These are phyloP conservation scores for Euryodendron excelsum DNA, from an alignment of 148 eudicot genomes.

Conservation along the genomic window DNA sequence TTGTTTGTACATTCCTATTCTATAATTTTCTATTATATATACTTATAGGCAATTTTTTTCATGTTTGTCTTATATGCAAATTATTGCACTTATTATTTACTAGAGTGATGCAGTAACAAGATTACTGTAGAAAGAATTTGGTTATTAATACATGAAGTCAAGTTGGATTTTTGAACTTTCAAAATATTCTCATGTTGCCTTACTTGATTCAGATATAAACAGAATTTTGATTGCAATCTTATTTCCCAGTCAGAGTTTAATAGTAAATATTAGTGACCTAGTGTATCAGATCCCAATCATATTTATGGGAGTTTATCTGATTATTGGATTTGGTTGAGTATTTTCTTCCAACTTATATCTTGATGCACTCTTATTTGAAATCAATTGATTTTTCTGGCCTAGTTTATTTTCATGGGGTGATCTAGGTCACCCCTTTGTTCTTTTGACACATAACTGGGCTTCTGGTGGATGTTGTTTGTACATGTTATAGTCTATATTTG, in stretches of 20 bases:
- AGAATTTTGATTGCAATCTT: no score
- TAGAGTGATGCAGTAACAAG: background rate
- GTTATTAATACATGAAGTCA: background rate
- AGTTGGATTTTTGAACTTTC: background rate
- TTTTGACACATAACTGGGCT: background rate
- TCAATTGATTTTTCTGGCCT: background rate
- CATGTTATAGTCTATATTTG: constrained; percentile 6
- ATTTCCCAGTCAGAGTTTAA: no score
- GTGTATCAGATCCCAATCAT: no score
- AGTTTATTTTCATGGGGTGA: background rate
- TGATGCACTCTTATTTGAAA: background rate
- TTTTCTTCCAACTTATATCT: no score
- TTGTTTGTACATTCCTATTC: background rate
- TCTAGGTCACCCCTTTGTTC: background rate
- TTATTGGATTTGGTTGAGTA: no score
- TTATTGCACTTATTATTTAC: background rate
- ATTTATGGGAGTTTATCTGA: no score
- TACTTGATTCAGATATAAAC: no score
- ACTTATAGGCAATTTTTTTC: background rate
- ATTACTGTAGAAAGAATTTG: background rate
- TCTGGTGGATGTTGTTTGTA: no score
- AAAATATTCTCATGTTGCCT: background rate
- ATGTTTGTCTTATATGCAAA: background rate
- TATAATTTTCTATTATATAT: background rate
- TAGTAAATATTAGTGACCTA: background rate